A percentile compares a stretch with the other conserved stretches of the same genome.
Conservation (phyloP, 257 asterid species). For the Nicotiana attenuata region DNA sequence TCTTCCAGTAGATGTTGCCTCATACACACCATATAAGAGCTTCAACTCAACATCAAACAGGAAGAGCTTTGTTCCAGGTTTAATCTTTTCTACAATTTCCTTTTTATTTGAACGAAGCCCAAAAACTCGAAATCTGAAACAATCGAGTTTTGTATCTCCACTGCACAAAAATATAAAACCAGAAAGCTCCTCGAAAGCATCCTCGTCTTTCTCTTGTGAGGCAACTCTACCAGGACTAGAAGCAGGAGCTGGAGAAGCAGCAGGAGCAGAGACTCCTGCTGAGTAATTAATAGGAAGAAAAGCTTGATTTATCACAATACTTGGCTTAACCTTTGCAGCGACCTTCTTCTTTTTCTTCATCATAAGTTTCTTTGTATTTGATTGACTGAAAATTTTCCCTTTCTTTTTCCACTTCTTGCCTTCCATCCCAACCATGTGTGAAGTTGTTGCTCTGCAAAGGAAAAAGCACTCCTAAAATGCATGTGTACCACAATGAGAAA, state of each 20-base stretch:
- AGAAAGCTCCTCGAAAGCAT: constrained; percentile 23
- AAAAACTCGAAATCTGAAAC: constrained; percentile 69
- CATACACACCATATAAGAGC: constrained; percentile 68
- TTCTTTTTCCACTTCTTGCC: constrained; percentile 23
- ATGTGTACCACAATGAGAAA: background rate
- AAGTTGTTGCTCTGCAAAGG: constrained; percentile 17
- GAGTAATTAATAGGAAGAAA: constrained; percentile 1
- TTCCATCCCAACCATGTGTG: constrained; percentile 27
- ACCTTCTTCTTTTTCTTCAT: constrained; percentile 19
- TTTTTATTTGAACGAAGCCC: constrained; percentile 57
- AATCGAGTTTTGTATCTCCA: constrained; percentile 50
- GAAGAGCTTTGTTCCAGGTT: constrained; percentile 64
- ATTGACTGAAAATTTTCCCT: constrained; percentile 18
- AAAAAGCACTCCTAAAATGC: background rate
- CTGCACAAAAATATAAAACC: constrained; percentile 80
- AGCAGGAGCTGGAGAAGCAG: constrained; percentile 18
- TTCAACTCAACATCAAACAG: constrained; percentile 57
- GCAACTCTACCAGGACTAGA: constrained; percentile 18
- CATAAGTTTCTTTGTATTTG: constrained; percentile 10
- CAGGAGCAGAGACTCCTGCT: constrained; percentile 8
- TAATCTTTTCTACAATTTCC: constrained; percentile 50
- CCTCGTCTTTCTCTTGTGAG: constrained; percentile 20
- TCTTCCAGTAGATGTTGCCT: constrained; percentile 59
- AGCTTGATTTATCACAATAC: background rate
- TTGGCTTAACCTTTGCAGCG: constrained; percentile 8